A percentile compares a stretch with the other conserved stretches of the same genome.
Conservation (phyloP, 2,329 filamentous ascomycete genomes). For the Diplodia corticola region DNA sequence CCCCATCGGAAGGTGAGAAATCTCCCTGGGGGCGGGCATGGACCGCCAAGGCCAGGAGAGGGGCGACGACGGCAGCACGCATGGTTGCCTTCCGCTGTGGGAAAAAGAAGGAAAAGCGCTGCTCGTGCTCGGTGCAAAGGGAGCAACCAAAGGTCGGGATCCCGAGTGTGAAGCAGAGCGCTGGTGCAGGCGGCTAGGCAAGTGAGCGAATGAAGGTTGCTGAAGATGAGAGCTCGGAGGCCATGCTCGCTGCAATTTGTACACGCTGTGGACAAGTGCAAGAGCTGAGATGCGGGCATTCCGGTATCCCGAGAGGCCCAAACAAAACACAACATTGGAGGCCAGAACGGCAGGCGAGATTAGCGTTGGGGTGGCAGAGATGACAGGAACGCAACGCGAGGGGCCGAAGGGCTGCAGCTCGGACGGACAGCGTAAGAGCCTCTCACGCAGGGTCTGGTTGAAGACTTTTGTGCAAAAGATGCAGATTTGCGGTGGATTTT, state of each 20-base stretch:
- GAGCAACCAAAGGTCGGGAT: not conserved
- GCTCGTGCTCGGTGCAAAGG: not conserved
- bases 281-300: slow-evolving; percentile 1
- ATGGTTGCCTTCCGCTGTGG: not conserved
- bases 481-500: not conserved
- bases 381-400: not conserved
- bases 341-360: not conserved
- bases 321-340: slow-evolving; percentile 1
- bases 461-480: not conserved
- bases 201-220: slow-evolving; percentile 1
- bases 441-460: not conserved
- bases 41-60: slow-evolving; percentile 7
- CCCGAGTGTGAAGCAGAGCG: not conserved
- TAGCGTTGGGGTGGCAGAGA: not conserved
- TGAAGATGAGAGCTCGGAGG: not conserved
- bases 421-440: not conserved
- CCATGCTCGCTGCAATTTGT: slow-evolving; percentile 7
- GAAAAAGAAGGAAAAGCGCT: not conserved
- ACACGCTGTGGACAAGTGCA: not conserved
- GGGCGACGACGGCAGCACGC: slow-evolving; percentile 5
- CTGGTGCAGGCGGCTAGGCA: not conserved
- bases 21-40: slow-evolving; percentile 2
- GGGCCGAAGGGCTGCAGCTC: not conserved
- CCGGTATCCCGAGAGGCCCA: not conserved
- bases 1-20: not conserved